A percentile compares a stretch with the other conserved stretches of the same genome.
Evolutionary conservation across 768 basidiomycete genomes (phyloP).

Genomic region (Amanita polypyramis): DNA sequence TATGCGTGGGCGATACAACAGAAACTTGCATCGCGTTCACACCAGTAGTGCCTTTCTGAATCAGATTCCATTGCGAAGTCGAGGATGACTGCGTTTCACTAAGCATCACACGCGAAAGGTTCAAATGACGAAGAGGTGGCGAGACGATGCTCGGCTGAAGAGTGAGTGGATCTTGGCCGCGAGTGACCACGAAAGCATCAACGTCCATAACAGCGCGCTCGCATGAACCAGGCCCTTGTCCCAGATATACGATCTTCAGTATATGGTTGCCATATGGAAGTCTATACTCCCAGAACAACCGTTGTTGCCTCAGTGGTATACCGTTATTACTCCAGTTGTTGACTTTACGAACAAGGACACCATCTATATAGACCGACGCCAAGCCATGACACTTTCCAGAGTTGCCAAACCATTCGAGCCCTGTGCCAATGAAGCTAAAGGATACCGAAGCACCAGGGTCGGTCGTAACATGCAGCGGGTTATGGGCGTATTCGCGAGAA

Average conservation of each 20-base stretch:
- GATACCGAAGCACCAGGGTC: constrained; percentile 36
- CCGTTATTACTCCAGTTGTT: constrained; percentile 30
- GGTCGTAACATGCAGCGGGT: constrained; percentile 40
- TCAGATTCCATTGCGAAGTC: constrained; percentile 39
- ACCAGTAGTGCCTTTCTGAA: constrained; percentile 60
- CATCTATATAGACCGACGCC: constrained; percentile 50
- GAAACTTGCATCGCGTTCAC: constrained; percentile 72
- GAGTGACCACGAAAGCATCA: constrained; percentile 60
- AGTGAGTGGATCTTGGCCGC: constrained; percentile 17
- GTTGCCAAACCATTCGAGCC: constrained; percentile 72
- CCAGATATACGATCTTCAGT: constrained; percentile 52
- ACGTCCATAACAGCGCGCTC: constrained; percentile 34
- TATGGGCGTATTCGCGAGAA: constrained; percentile 38
- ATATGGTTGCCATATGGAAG: constrained; percentile 44
- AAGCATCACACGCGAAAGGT: not conserved
- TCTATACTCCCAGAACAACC: constrained; percentile 51
- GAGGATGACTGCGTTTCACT: constrained; percentile 3
- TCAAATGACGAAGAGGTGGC: not conserved
- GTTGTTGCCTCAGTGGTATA: constrained; percentile 39
- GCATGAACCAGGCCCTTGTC: constrained; percentile 25
- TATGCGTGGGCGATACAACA: constrained; percentile 59
- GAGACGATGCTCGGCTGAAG: not conserved
- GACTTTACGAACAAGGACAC: constrained; percentile 30
- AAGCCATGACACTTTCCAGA: constrained; percentile 43
- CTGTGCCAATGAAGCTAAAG: constrained; percentile 62